Evolutionary conservation across 176 grass and related monocot genomes (phyloP).

Genomic region (Cocos nucifera): DNA sequence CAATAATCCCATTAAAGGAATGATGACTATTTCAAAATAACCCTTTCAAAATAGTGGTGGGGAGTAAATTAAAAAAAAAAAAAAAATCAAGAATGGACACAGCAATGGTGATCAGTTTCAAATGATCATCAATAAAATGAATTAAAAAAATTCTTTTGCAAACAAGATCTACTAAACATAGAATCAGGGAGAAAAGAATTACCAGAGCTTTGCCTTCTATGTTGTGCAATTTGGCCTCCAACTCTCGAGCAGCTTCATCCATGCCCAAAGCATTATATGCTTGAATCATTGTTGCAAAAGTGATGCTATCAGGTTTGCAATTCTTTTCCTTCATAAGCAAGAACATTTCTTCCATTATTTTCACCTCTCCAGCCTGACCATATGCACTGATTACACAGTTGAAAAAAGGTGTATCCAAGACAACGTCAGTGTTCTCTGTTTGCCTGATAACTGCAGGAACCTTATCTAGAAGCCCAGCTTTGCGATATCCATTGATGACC

Average conservation of each 20-base stretch:
- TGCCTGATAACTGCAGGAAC: conserved; percentile 66
- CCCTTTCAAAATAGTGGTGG: too few relatives aligned
- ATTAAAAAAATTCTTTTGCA: too few relatives aligned
- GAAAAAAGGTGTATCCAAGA: conserved; percentile 76
- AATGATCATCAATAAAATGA: too few relatives aligned
- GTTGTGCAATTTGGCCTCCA: conserved; percentile 30
- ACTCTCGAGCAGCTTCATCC: conserved; percentile 43
- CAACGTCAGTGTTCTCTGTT: conserved; percentile 67
- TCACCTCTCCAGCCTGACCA: conserved; percentile 49
- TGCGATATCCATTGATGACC: conserved; percentile 57
- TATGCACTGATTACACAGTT: conserved; percentile 76
- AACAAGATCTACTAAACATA: background rate
- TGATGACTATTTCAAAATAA: too few relatives aligned
- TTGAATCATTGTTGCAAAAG: conserved; percentile 61
- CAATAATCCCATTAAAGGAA: too few relatives aligned
- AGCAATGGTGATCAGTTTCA: too few relatives aligned
- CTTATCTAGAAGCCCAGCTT: conserved; percentile 55
- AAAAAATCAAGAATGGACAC: too few relatives aligned
- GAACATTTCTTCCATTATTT: conserved; percentile 87
- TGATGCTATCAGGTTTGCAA: conserved; percentile 59
- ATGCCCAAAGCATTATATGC: conserved; percentile 52
- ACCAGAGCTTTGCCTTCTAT: conserved; percentile 31
- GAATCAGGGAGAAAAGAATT: conserved; percentile 11
- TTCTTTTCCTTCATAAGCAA: conserved; percentile 79
- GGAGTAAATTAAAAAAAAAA: too few relatives aligned